These are phyloP conservation scores for Pythium coloratum DNA, from an alignment of 352 stramenopile genomes.

Conservation along the genomic window DNA sequence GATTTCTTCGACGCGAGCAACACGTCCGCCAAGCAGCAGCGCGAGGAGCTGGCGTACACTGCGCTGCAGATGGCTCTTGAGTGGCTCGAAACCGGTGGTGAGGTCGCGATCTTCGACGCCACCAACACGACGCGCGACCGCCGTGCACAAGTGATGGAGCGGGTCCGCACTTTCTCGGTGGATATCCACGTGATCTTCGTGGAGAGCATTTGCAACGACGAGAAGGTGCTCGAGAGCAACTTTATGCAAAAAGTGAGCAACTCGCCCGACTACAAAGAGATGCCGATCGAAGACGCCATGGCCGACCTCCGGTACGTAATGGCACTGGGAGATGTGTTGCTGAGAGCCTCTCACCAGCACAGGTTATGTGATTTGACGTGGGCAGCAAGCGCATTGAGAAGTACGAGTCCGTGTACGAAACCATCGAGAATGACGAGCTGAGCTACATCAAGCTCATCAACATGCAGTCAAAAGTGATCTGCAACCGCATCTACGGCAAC, in stretches of 20 bases:
- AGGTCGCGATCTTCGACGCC: conserved; percentile 78
- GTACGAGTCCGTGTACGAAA: conserved; percentile 70
- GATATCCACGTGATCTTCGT: conserved; percentile 72
- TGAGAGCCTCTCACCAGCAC: too few relatives aligned
- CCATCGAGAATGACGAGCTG: conserved; percentile 58
- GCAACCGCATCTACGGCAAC: conserved; percentile 52
- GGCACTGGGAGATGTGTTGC: too few relatives aligned
- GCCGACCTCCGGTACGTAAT: conserved; percentile 47
- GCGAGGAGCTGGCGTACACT: conserved; percentile 70
- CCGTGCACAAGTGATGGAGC: conserved; percentile 27
- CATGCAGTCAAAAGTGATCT: conserved; percentile 59
- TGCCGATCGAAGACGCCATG: conserved; percentile 47
- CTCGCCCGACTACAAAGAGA: conserved; percentile 60
- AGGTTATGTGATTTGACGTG: not conserved
- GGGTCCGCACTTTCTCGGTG: conserved; percentile 23
- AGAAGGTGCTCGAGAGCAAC: conserved; percentile 53
- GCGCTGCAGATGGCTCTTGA: conserved; percentile 38
- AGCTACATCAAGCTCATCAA: conserved; percentile 78
- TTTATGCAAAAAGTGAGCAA: conserved; percentile 53
- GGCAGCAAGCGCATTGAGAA: conserved; percentile 55
- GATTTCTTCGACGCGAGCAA: conserved; percentile 89
- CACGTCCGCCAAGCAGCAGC: conserved; percentile 48
- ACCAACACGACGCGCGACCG: conserved; percentile 69
- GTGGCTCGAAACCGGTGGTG: conserved; percentile 44
- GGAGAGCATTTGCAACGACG: conserved; percentile 83